Conservation (phyloP, 345 rosid species). For the Eucalyptus microcorys region DNA sequence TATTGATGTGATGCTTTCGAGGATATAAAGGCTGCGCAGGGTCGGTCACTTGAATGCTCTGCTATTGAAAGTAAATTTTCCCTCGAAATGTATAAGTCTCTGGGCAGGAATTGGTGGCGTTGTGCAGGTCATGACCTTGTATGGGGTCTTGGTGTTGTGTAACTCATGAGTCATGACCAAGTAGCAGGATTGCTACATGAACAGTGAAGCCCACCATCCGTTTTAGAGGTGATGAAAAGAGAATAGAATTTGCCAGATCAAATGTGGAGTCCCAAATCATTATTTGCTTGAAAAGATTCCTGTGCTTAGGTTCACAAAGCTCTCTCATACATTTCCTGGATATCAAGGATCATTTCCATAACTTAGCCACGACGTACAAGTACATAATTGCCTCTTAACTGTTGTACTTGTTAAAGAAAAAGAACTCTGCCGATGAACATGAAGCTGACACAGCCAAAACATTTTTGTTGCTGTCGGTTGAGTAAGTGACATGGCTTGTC, state of each 20-base stretch:
- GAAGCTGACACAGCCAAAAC: background rate
- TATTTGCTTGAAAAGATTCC: background rate
- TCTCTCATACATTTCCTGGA: background rate
- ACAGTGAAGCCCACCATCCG: background rate
- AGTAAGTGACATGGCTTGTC: background rate
- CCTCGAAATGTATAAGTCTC: background rate
- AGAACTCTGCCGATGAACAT: rapidly evolving
- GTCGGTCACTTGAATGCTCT: background rate
- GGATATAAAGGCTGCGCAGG: background rate
- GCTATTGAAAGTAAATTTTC: background rate
- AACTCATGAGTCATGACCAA: background rate
- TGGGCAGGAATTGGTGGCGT: background rate
- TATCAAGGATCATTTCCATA: background rate
- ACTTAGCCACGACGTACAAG: background rate
- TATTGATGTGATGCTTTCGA: background rate
- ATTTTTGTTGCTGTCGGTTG: background rate
- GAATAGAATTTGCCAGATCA: background rate
- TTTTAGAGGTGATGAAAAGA: background rate
- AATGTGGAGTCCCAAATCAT: background rate
- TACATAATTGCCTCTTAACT: background rate
- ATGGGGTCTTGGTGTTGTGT: background rate
- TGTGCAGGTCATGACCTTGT: background rate
- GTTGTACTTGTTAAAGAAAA: background rate
- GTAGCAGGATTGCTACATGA: background rate
- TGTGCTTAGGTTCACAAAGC: background rate